These are phyloP conservation scores for Aspergillus hortae DNA, from an alignment of 2,329 filamentous ascomycete genomes.

Conservation along the genomic window DNA sequence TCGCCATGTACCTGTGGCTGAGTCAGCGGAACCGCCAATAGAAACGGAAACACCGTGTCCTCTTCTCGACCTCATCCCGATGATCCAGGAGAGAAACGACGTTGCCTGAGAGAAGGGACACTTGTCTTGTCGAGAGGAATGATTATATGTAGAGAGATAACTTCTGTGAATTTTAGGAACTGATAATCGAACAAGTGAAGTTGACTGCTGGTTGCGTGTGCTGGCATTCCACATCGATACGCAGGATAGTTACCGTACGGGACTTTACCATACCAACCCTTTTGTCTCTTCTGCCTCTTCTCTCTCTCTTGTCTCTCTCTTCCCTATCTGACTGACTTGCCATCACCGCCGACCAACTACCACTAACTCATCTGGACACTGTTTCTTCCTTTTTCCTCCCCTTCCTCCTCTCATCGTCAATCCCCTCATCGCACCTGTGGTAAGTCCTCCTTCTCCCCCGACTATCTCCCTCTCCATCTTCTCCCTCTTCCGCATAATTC, in stretches of 20 bases:
- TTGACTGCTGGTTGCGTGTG: no score
- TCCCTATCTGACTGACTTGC: slow-evolving; percentile 1
- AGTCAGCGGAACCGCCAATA: slow-evolving; percentile 7
- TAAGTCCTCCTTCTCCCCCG: not conserved
- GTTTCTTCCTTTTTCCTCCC: slow-evolving; percentile 3
- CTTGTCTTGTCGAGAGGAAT: not conserved
- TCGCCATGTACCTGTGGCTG: not conserved
- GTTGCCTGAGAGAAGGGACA: not conserved
- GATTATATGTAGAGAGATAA: no score
- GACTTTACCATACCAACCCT: not conserved
- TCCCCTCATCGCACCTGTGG: not conserved
- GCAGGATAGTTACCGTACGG: slow-evolving; percentile 1
- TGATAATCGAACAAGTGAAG: no score
- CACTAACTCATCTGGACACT: slow-evolving; percentile 1
- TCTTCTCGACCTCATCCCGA: slow-evolving; percentile 8
- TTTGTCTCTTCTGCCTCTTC: not conserved
- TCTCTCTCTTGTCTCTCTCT: slow-evolving; percentile 9
- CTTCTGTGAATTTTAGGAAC: no score
- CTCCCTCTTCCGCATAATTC: not conserved
- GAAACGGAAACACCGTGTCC: slow-evolving; percentile 27
- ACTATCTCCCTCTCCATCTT: not conserved
- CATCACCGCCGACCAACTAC: slow-evolving; percentile 5
- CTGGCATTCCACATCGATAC: no score
- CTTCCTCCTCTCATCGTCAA: not conserved
- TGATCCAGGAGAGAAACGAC: no score